Percentiles rank a stretch among this genome's conserved stretches.
Conservation (phyloP, 2,329 filamentous ascomycete genomes). For the Fusarium hostae region DNA sequence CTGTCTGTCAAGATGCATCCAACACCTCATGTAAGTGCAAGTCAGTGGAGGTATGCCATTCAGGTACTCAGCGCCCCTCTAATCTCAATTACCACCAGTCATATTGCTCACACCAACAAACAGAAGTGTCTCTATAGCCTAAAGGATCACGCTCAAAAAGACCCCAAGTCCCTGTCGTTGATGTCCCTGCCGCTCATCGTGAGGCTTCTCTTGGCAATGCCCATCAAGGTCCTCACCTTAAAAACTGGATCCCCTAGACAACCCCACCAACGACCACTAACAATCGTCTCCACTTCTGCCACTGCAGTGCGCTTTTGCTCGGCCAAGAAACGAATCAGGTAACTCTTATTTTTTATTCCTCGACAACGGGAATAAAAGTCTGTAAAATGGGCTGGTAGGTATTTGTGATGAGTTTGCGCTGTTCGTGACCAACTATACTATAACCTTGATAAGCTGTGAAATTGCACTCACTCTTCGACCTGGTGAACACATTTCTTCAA, state of each 20-base stretch:
- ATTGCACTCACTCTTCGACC: not conserved
- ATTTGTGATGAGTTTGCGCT: not conserved
- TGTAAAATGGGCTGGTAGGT: not conserved
- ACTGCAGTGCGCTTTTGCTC: not conserved
- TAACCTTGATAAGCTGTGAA: constrained; percentile 11
- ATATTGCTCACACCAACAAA: not conserved
- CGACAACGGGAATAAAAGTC: not conserved
- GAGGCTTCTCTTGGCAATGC: constrained; percentile 32
- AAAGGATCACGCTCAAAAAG: not conserved
- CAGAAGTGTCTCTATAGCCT: not conserved
- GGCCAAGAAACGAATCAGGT: constrained; percentile 8
- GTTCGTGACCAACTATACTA: not conserved
- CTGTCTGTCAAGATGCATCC: not conserved
- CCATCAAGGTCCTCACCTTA: constrained; percentile 44
- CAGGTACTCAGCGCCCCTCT: not conserved
- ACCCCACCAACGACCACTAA: constrained; percentile 6
- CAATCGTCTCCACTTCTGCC: not conserved
- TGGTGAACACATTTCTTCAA: too few species aligned
- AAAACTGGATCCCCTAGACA: constrained; percentile 19
- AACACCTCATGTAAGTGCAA: not conserved
- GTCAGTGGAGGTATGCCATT: not conserved
- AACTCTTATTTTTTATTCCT: constrained; percentile 1
- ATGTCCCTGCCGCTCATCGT: constrained; percentile 1
- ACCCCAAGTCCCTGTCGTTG: not conserved
- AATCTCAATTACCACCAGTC: not conserved